These are phyloP conservation scores for Monosporascus sp. DNA, from an alignment of 2,329 filamentous ascomycete genomes.

Conservation along the genomic window DNA sequence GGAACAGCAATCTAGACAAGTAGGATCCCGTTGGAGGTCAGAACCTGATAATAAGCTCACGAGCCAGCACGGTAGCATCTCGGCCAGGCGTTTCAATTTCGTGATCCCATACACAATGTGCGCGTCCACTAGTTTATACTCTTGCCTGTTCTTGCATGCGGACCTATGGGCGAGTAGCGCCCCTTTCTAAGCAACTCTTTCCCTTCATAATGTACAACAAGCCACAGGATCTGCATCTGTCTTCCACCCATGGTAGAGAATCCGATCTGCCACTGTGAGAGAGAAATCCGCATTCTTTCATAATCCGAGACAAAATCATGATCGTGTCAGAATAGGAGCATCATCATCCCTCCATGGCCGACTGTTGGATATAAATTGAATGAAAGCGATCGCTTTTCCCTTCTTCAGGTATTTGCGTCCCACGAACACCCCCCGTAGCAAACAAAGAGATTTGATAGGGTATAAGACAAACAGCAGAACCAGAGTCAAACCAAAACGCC, in stretches of 20 bases:
- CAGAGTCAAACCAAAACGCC: constrained; percentile 25
- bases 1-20: background rate
- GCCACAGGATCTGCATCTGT: background rate
- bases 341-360: constrained; percentile 11
- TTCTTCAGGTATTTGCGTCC: constrained; percentile 24
- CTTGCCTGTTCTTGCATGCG: background rate
- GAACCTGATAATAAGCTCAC: background rate
- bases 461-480: constrained; percentile 32
- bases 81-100: background rate
- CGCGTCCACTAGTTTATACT: background rate
- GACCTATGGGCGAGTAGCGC: background rate
- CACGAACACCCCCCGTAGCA: constrained; percentile 24
- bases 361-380: constrained; percentile 14
- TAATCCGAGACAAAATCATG: background rate
- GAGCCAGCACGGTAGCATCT: background rate
- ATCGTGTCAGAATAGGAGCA: constrained; percentile 12
- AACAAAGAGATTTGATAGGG: constrained; percentile 33
- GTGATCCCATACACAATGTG: background rate
- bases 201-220: background rate
- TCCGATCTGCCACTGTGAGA: background rate
- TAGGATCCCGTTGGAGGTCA: background rate
- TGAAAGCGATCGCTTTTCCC: constrained; percentile 17
- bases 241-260: background rate
- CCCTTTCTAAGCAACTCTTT: background rate
- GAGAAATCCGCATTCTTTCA: background rate